Base-by-base conservation (phyloP, 2,329 filamentous ascomycete genomes). In the Hortaea sp. region DNA sequence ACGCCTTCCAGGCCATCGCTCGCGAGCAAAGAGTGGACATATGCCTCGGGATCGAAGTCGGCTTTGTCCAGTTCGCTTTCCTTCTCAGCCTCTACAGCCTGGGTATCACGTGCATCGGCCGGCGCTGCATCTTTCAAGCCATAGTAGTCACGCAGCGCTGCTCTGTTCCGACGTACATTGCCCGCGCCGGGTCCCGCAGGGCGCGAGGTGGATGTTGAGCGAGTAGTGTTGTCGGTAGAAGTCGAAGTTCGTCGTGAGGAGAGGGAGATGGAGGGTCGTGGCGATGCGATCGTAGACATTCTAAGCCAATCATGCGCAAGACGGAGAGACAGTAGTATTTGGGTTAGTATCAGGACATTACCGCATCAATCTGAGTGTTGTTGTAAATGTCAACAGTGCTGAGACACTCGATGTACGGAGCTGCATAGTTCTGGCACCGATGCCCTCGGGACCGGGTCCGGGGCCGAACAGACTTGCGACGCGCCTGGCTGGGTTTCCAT, bases 81-180 rank as follows among this genome's bases (percentile, higher is more conserved):
- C 44, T 78, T 77, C 29, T 76, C 62, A 4, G 79, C 74, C 12
- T 84, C 78, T 52, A 83, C 80, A 6, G 41, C 13, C 45, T 62
- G 61, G 4, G 61, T 35, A 6, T 61, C 55, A 34, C 61, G 62
- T 31, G 63, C 63, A 20, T 68, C 66, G 34, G 60, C 66, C 37
- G 65, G 58, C 5, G 67, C 42, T 6, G 50, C 58, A 13, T 64
- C 64, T 54, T 81, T 83, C 42, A 97, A 76, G 62, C 92, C 92
- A 69, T 97, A 97, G 73, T 95, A 97, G 62, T 95, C 88, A 58
- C 92, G 84, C 13, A 97, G 76, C 5, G 90, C 90, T 46, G 84
- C 80, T 53, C 90, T 85, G 68, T 94, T 94, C 51, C 84, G 76
- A 47, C 78, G 74, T 13, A 63, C 58, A 42, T 70, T 46, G 51